A percentile compares a stretch with the other conserved stretches of the same genome.
Evolutionary conservation across 1,139 yeast genomes (phyloP).

Genomic region (Blastobotrys arbuscula): DNA sequence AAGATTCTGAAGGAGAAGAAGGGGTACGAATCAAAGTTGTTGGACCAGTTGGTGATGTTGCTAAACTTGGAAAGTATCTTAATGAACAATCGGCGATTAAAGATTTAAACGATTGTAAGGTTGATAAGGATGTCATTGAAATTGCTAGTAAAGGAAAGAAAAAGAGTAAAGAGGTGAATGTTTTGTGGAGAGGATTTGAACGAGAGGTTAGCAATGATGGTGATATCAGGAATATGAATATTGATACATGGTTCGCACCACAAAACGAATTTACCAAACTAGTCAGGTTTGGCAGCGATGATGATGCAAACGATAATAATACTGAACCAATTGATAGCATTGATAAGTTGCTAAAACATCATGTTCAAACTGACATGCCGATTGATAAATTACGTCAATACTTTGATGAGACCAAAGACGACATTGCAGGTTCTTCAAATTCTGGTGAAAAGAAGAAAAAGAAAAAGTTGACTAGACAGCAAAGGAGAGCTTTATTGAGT

Average conservation of each 20-base stretch:
- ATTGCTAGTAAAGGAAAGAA: background rate
- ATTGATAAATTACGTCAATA: conserved; percentile 1
- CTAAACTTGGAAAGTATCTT: background rate
- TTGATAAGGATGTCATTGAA: background rate
- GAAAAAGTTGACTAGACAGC: conserved; percentile 8
- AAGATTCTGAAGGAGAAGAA: background rate
- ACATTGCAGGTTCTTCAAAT: background rate
- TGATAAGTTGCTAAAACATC: background rate
- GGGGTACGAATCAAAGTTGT: background rate
- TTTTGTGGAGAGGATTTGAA: background rate
- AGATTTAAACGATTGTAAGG: background rate
- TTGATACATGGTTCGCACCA: conserved; percentile 1
- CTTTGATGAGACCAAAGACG: background rate
- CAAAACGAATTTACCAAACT: background rate
- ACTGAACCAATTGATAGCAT: background rate
- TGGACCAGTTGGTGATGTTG: background rate
- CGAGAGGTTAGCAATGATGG: background rate
- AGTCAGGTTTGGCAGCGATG: background rate
- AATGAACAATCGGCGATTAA: background rate
- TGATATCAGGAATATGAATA: too few species aligned
- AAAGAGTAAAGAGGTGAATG: background rate
- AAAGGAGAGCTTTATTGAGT: conserved; percentile 2
- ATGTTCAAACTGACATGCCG: conserved; percentile 10
- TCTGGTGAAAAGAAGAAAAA: background rate
- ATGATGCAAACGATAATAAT: background rate